Evolutionary conservation across 2,329 filamentous ascomycete genomes (phyloP).

Genomic region (Chaetomium globosum): DNA sequence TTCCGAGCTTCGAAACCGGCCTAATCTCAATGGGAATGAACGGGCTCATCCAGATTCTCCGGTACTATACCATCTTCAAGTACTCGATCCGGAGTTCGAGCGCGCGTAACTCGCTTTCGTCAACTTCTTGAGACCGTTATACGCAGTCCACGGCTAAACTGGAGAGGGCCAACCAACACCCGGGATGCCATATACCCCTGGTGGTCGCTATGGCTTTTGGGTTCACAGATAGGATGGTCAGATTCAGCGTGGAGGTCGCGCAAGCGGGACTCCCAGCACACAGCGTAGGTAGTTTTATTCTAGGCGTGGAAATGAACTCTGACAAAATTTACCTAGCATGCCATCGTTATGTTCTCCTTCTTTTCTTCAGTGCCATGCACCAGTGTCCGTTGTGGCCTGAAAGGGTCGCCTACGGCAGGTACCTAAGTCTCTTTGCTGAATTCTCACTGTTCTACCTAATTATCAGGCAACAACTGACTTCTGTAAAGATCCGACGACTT

Average conservation of each 20-base stretch:
- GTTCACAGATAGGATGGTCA: not conserved
- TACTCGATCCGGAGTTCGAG: not conserved
- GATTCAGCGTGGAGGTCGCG: not conserved
- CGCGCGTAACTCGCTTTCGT: not conserved
- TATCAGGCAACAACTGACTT: not conserved
- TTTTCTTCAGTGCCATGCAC: not conserved
- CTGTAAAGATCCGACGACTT: not conserved
- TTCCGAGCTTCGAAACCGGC: not conserved
- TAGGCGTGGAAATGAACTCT: slow-evolving; percentile 9
- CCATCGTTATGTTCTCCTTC: not conserved
- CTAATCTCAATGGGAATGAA: not conserved
- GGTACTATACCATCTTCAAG: not conserved
- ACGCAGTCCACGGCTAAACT: not conserved
- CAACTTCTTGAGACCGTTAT: not conserved
- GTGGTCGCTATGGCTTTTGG: not conserved
- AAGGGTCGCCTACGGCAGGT: not conserved
- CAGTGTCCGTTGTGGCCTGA: not conserved
- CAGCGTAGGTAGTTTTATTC: slow-evolving; percentile 9
- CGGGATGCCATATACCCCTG: not conserved
- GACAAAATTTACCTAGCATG: not conserved
- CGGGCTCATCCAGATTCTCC: not conserved
- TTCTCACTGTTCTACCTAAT: not conserved
- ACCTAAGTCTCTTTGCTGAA: not conserved
- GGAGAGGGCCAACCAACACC: not conserved
- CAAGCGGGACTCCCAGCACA: not conserved